These are phyloP conservation scores for Albophoma yamanashiensis DNA, from an alignment of 2,329 filamentous ascomycete species.

Conservation along the genomic window DNA sequence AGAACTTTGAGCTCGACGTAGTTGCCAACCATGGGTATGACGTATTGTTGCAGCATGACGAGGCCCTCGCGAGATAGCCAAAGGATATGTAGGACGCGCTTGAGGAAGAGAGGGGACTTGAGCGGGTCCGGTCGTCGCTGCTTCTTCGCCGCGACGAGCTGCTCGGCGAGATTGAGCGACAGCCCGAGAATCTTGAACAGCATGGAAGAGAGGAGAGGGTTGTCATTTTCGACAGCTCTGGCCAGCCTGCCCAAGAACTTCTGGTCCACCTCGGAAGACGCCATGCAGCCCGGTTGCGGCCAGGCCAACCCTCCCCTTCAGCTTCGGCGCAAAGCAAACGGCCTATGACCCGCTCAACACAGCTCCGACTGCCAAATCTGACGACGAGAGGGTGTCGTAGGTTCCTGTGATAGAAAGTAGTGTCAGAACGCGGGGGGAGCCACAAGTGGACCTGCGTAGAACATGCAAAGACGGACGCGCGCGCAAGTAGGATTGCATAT, in stretches of 20 bases:
- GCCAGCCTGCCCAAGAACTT: constrained; percentile 91
- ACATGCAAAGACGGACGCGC: neutral
- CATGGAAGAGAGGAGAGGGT: constrained; percentile 68
- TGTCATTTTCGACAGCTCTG: constrained; percentile 64
- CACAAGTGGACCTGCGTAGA: neutral
- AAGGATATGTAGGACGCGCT: constrained; percentile 79
- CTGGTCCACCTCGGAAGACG: constrained; percentile 92
- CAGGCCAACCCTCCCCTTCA: constrained; percentile 1
- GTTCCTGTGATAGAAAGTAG: neutral
- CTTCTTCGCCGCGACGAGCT: constrained; percentile 73
- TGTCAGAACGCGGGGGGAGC: neutral
- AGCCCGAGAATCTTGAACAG: constrained; percentile 88
- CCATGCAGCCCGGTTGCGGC: constrained; percentile 47
- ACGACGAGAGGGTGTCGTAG: neutral
- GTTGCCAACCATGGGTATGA: constrained; percentile 72
- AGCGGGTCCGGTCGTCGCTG: constrained; percentile 71
- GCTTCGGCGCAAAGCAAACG: neutral
- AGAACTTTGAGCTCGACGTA: constrained; percentile 81
- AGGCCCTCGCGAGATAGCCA: constrained; percentile 92
- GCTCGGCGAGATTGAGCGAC: constrained; percentile 76
- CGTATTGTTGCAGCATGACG: constrained; percentile 75
- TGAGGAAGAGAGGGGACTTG: constrained; percentile 67
- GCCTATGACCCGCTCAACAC: neutral
- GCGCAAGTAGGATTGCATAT: neutral
- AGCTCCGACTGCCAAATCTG: neutral